Percentiles rank a stretch among this genome's conserved stretches.
phyloP scores from a whole-genome alignment of 805 yeast species.

The Candida krabiensis region DNA sequence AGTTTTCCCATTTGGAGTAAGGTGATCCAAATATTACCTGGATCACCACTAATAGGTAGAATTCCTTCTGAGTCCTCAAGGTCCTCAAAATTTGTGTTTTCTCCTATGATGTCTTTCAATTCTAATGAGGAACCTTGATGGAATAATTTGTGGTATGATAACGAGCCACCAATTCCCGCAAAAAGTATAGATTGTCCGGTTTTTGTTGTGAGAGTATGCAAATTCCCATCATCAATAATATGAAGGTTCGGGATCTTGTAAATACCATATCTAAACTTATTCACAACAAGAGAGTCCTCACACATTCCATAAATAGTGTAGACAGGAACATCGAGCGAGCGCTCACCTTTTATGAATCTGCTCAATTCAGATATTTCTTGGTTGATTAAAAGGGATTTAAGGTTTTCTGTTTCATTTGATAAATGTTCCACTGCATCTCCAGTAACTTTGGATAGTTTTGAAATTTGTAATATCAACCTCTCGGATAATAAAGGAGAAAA shows the following conservation, averaged over 20 bases:
- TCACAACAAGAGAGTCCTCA: conserved; percentile 69
- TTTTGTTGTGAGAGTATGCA: conserved; percentile 42
- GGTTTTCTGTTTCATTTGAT: conserved; percentile 36
- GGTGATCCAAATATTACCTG: conserved; percentile 76
- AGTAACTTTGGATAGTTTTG: conserved; percentile 47
- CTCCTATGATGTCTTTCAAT: conserved; percentile 32
- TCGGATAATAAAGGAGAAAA: conserved; percentile 59
- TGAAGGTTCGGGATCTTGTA: conserved; percentile 56
- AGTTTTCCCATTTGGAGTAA: conserved; percentile 69
- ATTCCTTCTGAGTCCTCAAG: conserved; percentile 25
- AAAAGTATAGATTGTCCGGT: conserved; percentile 50
- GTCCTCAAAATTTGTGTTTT: conserved; percentile 18
- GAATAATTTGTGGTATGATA: conserved; percentile 65
- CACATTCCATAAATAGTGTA: conserved; percentile 77
- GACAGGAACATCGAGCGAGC: conserved; percentile 55
- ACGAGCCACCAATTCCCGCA: conserved; percentile 72
- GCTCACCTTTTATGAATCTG: conserved; percentile 44
- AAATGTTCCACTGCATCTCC: conserved; percentile 41
- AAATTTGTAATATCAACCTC: conserved; percentile 48
- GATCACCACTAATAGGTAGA: conserved; percentile 57
- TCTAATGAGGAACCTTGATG: conserved; percentile 56
- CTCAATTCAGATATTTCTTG: conserved; percentile 52
- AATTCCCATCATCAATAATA: conserved; percentile 58
- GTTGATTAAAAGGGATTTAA: conserved; percentile 35
- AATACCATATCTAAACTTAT: conserved; percentile 56